Evolutionary conservation across 768 basidiomycete species (phyloP).

Genomic region (Boletus rubescentipes): DNA sequence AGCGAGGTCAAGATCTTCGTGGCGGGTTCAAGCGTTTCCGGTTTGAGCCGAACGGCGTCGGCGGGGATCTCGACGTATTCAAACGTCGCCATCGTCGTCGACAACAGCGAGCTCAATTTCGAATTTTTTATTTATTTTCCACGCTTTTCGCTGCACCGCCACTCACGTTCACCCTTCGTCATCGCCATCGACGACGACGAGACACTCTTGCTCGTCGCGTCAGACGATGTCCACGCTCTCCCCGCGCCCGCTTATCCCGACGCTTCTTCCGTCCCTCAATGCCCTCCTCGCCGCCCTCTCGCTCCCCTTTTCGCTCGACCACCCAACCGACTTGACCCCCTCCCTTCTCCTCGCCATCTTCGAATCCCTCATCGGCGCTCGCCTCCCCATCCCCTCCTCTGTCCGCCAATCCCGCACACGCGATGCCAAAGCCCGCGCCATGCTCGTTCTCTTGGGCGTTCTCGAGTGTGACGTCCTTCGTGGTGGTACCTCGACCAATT

Average conservation of each 20-base stretch:
- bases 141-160: no score
- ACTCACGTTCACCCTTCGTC: no score
- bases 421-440: constrained; percentile 53
- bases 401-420: constrained; percentile 38
- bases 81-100: no score
- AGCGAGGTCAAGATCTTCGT: constrained; percentile 44
- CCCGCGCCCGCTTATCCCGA: constrained; percentile 22
- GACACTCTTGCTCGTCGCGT: no score
- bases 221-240: constrained; percentile 29
- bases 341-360: constrained; percentile 27
- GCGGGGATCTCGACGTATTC: no score
- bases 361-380: constrained; percentile 54
- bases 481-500: constrained; percentile 40
- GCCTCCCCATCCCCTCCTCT: constrained; percentile 46
- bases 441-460: constrained; percentile 76
- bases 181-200: no score
- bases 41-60: constrained; percentile 22
- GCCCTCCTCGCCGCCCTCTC: no score
- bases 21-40: constrained; percentile 34
- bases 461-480: constrained; percentile 63
- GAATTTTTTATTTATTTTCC: no score
- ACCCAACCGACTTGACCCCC: no score
- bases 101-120: no score
- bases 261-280: no score
- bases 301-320: constrained; percentile 44